Percentiles rank a stretch among this genome's conserved stretches.
These are phyloP conservation scores for Alternaria consortialis DNA, from an alignment of 2,329 filamentous ascomycete species.

Conservation along the genomic window DNA sequence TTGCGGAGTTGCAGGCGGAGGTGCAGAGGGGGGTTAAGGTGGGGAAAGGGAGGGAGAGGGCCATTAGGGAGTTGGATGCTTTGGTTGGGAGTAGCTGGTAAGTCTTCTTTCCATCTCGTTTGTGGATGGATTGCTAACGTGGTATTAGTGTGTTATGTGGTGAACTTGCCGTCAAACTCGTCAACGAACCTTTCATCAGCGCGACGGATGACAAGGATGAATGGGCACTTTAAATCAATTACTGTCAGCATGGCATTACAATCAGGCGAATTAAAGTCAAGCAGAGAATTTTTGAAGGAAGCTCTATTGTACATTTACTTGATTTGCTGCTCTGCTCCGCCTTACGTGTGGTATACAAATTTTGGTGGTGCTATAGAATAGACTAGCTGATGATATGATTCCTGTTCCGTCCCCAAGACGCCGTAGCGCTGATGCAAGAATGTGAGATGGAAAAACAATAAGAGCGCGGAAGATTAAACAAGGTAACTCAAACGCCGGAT, in stretches of 20 bases:
- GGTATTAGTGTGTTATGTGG: conserved; percentile 82
- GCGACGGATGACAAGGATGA: conserved; percentile 77
- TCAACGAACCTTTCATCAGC: conserved; percentile 90
- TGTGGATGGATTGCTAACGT: conserved; percentile 24
- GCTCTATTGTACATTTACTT: conserved; percentile 1
- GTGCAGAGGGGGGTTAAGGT: conserved; percentile 78
- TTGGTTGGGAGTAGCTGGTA: conserved; percentile 90
- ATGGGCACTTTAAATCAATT: conserved; percentile 68
- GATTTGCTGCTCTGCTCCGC: background rate
- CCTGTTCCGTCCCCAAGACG: conserved; percentile 14
- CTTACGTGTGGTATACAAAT: conserved; percentile 7
- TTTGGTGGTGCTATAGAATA: background rate
- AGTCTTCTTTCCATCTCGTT: conserved; percentile 42
- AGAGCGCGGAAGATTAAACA: background rate
- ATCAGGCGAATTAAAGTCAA: background rate
- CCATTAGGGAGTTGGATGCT: conserved; percentile 89
- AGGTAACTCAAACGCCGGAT: background rate
- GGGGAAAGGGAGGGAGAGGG: conserved; percentile 77
- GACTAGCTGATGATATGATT: background rate
- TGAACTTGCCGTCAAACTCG: conserved; percentile 91
- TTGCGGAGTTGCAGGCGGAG: conserved; percentile 84
- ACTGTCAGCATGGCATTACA: background rate
- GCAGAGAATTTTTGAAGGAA: background rate
- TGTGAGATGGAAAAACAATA: conserved; percentile 10
- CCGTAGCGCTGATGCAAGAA: conserved; percentile 35